phyloP scores from a whole-genome alignment of 306 rosid genomes.

The Gynostemma pentaphyllum region DNA sequence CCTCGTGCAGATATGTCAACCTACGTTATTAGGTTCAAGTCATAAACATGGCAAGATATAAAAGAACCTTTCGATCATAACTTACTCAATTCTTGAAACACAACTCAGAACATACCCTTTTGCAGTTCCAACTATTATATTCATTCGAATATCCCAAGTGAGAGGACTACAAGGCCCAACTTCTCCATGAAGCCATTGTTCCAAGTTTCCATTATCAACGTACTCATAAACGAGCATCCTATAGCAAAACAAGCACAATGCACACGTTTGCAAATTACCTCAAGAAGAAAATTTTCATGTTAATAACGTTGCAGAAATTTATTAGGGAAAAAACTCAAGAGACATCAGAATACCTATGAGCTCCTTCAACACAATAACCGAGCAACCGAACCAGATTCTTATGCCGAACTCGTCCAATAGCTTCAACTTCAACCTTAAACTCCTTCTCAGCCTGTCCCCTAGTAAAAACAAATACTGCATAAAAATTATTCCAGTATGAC shows the following conservation, averaged over 20 bases:
- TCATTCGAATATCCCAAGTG: conserved; percentile 49
- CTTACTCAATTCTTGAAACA: not conserved
- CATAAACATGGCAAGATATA: conserved; percentile 1
- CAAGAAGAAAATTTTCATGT: not conserved
- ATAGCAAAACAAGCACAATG: conserved; percentile 7
- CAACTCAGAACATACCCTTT: conserved; percentile 31
- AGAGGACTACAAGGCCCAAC: conserved; percentile 45
- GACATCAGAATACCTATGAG: conserved; percentile 32
- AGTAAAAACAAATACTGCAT: not conserved
- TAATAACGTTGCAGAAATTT: not conserved
- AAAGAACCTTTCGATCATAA: not conserved
- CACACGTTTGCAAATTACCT: not conserved
- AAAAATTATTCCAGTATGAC: not conserved
- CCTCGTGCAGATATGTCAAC: conserved; percentile 53
- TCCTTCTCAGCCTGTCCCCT: conserved; percentile 67
- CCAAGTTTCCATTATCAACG: conserved; percentile 51
- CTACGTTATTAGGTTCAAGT: conserved; percentile 7
- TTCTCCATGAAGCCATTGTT: conserved; percentile 61
- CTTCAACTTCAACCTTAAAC: conserved; percentile 62
- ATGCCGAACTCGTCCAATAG: conserved; percentile 58
- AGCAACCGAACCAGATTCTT: conserved; percentile 55
- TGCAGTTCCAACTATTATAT: conserved; percentile 42
- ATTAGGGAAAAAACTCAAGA: not conserved
- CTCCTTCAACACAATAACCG: conserved; percentile 60
- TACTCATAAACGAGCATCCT: conserved; percentile 60